These are phyloP conservation scores for Thermothelomyces thermophilus DNA, from an alignment of 2,329 filamentous ascomycete species.

Conservation along the genomic window DNA sequence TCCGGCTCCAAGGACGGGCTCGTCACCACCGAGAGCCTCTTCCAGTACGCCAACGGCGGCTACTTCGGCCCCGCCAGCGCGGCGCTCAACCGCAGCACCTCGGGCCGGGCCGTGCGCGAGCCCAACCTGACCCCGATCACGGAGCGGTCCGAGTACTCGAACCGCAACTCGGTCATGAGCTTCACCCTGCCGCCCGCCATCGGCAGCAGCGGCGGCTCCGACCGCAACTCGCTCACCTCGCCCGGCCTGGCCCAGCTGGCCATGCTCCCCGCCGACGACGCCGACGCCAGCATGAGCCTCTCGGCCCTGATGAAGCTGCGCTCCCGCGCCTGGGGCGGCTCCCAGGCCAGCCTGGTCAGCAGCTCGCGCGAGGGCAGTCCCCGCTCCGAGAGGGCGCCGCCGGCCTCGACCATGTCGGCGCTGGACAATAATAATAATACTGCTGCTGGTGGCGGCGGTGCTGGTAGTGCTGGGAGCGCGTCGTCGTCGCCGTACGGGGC, in stretches of 20 bases:
- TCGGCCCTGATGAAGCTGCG: conserved; percentile 66
- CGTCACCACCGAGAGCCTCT: conserved; percentile 35
- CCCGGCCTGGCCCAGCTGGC: conserved; percentile 74
- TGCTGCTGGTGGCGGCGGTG: neutral
- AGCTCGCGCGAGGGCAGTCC: conserved; percentile 47
- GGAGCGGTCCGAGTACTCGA: conserved; percentile 91
- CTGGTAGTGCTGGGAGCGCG: neutral
- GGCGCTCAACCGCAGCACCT: conserved; percentile 57
- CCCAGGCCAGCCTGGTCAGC: conserved; percentile 59
- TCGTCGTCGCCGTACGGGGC: conserved; percentile 8
- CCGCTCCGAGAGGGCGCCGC: conserved; percentile 36
- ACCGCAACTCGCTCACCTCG: conserved; percentile 43
- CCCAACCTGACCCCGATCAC: conserved; percentile 95
- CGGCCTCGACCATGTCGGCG: neutral
- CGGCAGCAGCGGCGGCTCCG: conserved; percentile 33
- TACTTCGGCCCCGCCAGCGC: conserved; percentile 73
- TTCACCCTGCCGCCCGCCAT: conserved; percentile 47
- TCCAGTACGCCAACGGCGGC: conserved; percentile 70
- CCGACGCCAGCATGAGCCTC: conserved; percentile 50
- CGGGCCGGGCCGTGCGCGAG: conserved; percentile 68
- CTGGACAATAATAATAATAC: neutral
- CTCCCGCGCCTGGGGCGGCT: conserved; percentile 72
- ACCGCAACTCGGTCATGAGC: conserved; percentile 83
- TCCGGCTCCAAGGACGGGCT: conserved; percentile 12
- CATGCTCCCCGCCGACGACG: conserved; percentile 54